Evolutionary conservation across 1,284 basidiomycete species (phyloP), one percentile per base, ranked within the genome.

Genomic region (Trametes versicolor): DNA sequence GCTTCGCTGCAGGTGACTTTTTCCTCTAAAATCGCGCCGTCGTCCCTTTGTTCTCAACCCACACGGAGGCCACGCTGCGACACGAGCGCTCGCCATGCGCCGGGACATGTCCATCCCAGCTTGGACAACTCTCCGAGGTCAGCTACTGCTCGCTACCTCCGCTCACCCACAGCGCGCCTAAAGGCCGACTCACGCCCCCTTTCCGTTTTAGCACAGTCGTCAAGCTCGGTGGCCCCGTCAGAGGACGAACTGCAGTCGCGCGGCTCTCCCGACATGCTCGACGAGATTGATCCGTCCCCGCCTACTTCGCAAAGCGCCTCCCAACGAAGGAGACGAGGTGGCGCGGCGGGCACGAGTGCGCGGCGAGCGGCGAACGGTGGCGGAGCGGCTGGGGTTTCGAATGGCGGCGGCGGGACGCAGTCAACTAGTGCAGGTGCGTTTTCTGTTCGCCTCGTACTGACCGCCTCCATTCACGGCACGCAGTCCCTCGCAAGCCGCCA

Each of bases 211-310:
- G 54, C 55, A 34, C 47, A 36, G 2, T 56, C 60, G 0, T 7
- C 48, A n/a, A 50, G 52, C 47, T 50, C 53, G 8, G 52, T 15
- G 5, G 32, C 34, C n/a, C 43, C 60, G 15, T 54, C 52, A 4
- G 60, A 56, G 32, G 60, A 62, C 54, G 60, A 62, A n/a, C 37
- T 56, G n/a, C 48, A 51, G 47, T 62, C 60, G 19, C 53, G 47
- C 27, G 32, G 27, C 3, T 62, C 60, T 29, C 23, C 37, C 7
- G 54, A 56, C 13, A 62, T 62, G 60, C 49, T 54, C 21, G 60
- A 62, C 34, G 60, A 57, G 53, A 57, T 62, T 19, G 37, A 27
- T 0, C 29, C 60, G n/a, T 10, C 37, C 34, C 37, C 60, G 23
- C 60, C 60, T 15, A 21, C 17, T 1, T 9, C 10, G 12, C 53